A percentile compares a stretch with the other conserved stretches of the same genome.
Conservation (phyloP, 2,329 filamentous ascomycete genomes). For the Microcera coccophila region DNA sequence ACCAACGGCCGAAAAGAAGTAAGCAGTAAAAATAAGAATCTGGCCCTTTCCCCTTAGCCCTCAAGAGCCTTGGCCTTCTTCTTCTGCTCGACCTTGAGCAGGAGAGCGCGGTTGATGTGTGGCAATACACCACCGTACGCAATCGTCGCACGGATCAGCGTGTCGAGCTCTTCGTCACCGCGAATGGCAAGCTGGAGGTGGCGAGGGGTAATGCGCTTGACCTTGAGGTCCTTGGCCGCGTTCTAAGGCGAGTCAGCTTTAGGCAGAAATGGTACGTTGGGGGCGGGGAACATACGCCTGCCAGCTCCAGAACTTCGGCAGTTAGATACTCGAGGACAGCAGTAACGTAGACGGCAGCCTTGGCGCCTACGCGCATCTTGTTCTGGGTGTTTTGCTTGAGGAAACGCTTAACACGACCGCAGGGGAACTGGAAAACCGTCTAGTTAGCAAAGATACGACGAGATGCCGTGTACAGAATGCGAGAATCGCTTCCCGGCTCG, state of each 20-base stretch:
- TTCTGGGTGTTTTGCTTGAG: constrained; percentile 98
- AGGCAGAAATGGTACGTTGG: constrained; percentile 10
- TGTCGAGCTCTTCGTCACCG: constrained; percentile 97
- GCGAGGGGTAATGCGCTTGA: constrained; percentile 98
- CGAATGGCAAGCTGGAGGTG: constrained; percentile 97
- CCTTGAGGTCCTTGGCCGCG: constrained; percentile 98
- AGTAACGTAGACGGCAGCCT: constrained; percentile 96
- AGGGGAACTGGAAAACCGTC: constrained; percentile 71
- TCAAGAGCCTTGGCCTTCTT: constrained; percentile 68
- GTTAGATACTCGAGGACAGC: constrained; percentile 98
- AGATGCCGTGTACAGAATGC: constrained; percentile 8
- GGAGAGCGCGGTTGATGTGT: constrained; percentile 95
- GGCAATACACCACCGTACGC: constrained; percentile 97
- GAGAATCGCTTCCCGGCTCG: constrained; percentile 6
- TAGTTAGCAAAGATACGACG: constrained; percentile 20
- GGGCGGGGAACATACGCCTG: constrained; percentile 61
- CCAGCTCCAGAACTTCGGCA: constrained; percentile 94
- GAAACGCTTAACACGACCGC: constrained; percentile 99
- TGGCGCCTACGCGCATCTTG: constrained; percentile 99
- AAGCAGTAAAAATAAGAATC: constrained; percentile 16
- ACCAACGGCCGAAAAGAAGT: constrained; percentile 20
- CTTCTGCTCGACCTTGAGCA: constrained; percentile 96
- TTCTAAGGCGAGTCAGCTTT: constrained; percentile 55
- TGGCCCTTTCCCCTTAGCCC: constrained; percentile 30
- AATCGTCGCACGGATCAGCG: constrained; percentile 93